A percentile compares a stretch with the other conserved stretches of the same genome.
Conservation (phyloP, 306 rosid genomes). For the Cajanus cajan region DNA sequence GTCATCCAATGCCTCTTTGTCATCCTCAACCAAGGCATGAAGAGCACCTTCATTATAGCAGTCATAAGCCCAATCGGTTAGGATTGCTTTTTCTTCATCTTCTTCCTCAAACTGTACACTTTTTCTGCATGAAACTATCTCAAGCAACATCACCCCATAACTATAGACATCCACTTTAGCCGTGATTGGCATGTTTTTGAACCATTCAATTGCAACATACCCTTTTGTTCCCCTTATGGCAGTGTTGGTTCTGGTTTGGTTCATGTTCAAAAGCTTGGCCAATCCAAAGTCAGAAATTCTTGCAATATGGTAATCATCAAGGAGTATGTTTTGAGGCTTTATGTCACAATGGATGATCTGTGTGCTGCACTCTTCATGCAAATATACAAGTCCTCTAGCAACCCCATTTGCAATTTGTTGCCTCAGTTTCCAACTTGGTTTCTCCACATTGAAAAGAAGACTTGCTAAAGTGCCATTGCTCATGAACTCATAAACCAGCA, state of each 20-base stretch:
- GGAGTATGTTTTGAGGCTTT: constrained; percentile 47
- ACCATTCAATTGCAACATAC: constrained; percentile 50
- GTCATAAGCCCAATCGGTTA: constrained; percentile 45
- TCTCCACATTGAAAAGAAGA: constrained; percentile 28
- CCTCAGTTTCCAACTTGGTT: constrained; percentile 41
- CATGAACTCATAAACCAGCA: constrained; percentile 45
- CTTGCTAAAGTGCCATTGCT: too few species aligned
- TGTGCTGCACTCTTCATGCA: constrained; percentile 42
- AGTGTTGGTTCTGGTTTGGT: constrained; percentile 40
- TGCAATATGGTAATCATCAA: constrained; percentile 35
- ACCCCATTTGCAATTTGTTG: constrained; percentile 31
- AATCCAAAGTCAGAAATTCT: constrained; percentile 39
- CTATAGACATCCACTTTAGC: constrained; percentile 44
- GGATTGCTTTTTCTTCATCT: constrained; percentile 33
- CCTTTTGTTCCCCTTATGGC: constrained; percentile 50
- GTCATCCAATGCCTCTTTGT: constrained; percentile 40
- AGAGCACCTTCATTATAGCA: constrained; percentile 27
- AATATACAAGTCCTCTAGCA: constrained; percentile 39
- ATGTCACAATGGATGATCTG: constrained; percentile 48
- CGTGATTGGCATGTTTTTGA: constrained; percentile 39
- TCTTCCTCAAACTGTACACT: constrained; percentile 30
- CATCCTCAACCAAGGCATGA: constrained; percentile 30
- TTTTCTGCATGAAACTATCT: constrained; percentile 36
- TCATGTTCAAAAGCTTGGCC: constrained; percentile 40
- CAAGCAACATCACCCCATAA: constrained; percentile 39